A percentile compares a stretch with the other conserved stretches of the same genome.
These are phyloP conservation scores for Histomonas meleagridis DNA, from an alignment of 208 protist genomes.

Conservation along the genomic window DNA sequence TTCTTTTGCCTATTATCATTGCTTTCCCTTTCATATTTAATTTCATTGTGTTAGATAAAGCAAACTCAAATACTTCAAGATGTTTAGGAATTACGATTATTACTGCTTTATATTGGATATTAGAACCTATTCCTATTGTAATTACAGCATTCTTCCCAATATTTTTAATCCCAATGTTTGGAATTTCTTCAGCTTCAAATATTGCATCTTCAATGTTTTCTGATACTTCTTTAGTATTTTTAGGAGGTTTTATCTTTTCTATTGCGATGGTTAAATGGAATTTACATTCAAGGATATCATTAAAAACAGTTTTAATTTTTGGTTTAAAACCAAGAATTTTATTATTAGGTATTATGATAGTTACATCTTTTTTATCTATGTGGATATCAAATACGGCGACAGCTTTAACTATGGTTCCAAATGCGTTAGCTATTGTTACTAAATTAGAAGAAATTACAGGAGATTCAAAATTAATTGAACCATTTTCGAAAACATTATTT, in stretches of 20 bases:
- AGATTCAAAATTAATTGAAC: background rate
- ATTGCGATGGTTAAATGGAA: slow-evolving; percentile 40
- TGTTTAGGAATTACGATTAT: background rate
- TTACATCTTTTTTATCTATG: slow-evolving; percentile 43
- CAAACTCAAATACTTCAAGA: background rate
- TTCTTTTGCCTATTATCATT: background rate
- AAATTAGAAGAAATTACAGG: slow-evolving; percentile 26
- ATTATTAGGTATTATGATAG: slow-evolving; percentile 44
- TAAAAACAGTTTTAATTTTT: slow-evolving; percentile 35
- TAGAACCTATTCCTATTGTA: slow-evolving; percentile 42
- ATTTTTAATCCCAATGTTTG: slow-evolving; percentile 39
- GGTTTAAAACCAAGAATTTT: slow-evolving; percentile 32
- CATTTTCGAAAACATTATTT: background rate
- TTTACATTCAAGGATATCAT: slow-evolving; percentile 41
- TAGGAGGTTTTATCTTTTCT: slow-evolving; percentile 46
- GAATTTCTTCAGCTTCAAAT: background rate
- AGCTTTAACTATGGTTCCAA: slow-evolving; percentile 24
- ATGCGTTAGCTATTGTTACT: background rate
- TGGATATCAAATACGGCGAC: slow-evolving; percentile 49
- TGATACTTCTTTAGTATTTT: slow-evolving; percentile 46
- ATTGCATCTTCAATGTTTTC: slow-evolving; percentile 40
- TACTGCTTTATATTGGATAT: slow-evolving; percentile 38
- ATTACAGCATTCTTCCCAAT: slow-evolving; percentile 44
- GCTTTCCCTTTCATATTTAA: background rate
- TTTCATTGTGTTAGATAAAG: background rate